Conservation (phyloP, 2,329 filamentous ascomycete species). For the Apiospora kogelbergensis region DNA sequence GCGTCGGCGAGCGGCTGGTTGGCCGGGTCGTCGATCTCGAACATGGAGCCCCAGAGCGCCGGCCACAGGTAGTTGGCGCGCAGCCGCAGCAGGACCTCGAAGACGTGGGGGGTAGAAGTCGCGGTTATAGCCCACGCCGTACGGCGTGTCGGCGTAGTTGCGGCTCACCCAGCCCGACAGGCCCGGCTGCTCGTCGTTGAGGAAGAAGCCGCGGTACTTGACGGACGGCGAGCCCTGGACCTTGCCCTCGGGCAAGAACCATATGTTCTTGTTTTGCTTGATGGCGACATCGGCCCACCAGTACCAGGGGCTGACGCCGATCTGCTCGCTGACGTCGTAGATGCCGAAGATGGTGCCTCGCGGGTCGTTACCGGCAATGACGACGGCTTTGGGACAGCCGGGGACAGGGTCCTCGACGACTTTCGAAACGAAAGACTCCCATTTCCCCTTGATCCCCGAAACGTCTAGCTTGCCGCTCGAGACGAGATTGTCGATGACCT, state of each 20-base stretch:
- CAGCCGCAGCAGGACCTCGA: slow-evolving; percentile 68
- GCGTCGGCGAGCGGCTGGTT: slow-evolving; percentile 71
- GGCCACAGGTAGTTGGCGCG: slow-evolving; percentile 78
- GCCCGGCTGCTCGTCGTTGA: slow-evolving; percentile 70
- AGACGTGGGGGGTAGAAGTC: slow-evolving; percentile 67
- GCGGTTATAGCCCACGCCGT: slow-evolving; percentile 51
- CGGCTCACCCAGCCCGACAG: slow-evolving; percentile 63
- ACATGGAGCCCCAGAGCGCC: slow-evolving; percentile 69
- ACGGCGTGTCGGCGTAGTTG: slow-evolving; percentile 43
- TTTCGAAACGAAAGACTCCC: slow-evolving; percentile 67
- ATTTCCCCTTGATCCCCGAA: slow-evolving; percentile 57
- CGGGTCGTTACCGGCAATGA: slow-evolving; percentile 66
- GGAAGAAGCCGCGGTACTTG: slow-evolving; percentile 68
- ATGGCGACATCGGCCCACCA: slow-evolving; percentile 65
- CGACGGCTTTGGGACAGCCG: slow-evolving; percentile 57
- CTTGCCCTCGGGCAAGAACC: slow-evolving; percentile 52
- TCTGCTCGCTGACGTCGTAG: slow-evolving; percentile 72
- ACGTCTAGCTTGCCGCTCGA: slow-evolving; percentile 57
- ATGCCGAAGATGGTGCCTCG: slow-evolving; percentile 63
- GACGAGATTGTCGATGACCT: slow-evolving; percentile 59
- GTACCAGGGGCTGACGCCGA: slow-evolving; percentile 71
- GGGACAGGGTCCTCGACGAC: slow-evolving; percentile 58
- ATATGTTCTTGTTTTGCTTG: slow-evolving; percentile 52
- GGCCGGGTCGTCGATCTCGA: slow-evolving; percentile 67
- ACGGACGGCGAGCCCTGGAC: slow-evolving; percentile 60